These are phyloP conservation scores for Sclerotinia trifoliorum DNA, from an alignment of 2,329 filamentous ascomycete genomes.

Conservation along the genomic window DNA sequence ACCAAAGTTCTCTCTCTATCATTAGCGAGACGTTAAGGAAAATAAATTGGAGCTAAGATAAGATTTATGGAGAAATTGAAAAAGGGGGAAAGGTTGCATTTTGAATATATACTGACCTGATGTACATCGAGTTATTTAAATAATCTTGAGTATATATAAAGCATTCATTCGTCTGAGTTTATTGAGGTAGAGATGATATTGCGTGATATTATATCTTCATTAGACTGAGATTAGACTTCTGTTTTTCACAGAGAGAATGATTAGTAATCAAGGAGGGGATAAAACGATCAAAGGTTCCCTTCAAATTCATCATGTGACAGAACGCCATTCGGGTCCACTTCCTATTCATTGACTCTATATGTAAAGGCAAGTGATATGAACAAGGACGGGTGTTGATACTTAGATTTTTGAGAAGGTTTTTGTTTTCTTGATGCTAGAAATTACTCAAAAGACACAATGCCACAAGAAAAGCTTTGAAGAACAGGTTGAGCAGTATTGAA, in stretches of 20 bases:
- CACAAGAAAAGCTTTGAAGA: background rate
- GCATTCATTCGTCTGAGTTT: background rate
- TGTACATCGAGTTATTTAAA: background rate
- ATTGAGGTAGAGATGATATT: background rate
- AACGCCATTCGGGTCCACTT: background rate
- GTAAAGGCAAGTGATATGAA: background rate
- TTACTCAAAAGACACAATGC: background rate
- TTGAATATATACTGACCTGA: background rate
- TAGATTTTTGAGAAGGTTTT: background rate
- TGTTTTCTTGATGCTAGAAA: background rate
- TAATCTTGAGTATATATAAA: background rate
- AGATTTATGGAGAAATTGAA: conserved; percentile 8
- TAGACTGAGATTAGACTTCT: background rate
- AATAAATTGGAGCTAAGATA: conserved; percentile 15
- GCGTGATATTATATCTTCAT: background rate
- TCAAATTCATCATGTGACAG: background rate
- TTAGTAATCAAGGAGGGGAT: background rate
- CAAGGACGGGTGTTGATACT: background rate
- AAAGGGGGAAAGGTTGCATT: background rate
- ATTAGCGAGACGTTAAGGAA: background rate
- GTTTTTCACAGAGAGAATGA: conserved; percentile 1
- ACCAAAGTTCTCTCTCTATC: background rate
- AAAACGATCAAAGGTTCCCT: background rate
- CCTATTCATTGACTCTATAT: background rate
- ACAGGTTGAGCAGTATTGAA: background rate